Percentiles rank a stretch among this genome's conserved stretches.
Evolutionary conservation across 495 filamentous ascomycete genomes (phyloP).

Genomic region (Penicillium subrubescens): DNA sequence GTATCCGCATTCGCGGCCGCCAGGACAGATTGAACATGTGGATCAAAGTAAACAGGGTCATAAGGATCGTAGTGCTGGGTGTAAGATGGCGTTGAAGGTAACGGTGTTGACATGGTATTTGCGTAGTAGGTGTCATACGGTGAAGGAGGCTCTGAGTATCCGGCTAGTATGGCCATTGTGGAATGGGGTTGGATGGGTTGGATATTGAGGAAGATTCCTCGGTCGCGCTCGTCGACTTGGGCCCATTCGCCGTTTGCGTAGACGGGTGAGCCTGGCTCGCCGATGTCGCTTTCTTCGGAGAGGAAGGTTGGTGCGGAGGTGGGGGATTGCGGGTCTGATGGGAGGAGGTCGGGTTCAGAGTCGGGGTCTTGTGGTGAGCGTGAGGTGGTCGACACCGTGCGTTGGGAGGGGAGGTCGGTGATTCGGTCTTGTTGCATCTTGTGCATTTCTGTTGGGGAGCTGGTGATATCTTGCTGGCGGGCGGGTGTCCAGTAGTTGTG

Average conservation of each 20-base stretch:
- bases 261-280: constrained; percentile 42
- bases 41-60: constrained; percentile 28
- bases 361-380: constrained; percentile 27
- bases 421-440: constrained; percentile 21
- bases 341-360: constrained; percentile 13
- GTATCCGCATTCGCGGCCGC: constrained; percentile 33
- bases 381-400: constrained; percentile 35
- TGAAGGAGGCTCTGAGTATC: constrained; percentile 2
- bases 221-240: constrained; percentile 30
- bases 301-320: constrained; percentile 28
- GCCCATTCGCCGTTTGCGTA: constrained; percentile 36
- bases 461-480: constrained; percentile 12
- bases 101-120: constrained; percentile 18
- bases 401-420: constrained; percentile 22
- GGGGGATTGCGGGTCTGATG: constrained; percentile 19
- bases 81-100: constrained; percentile 6
- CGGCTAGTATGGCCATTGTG: background rate
- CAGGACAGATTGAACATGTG: constrained; percentile 33
- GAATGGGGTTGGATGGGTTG: constrained; percentile 3
- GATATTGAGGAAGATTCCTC: constrained; percentile 26
- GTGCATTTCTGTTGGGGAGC: constrained; percentile 6
- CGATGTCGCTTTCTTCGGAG: constrained; percentile 34
- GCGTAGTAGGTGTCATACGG: constrained; percentile 20
- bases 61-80: constrained; percentile 21
- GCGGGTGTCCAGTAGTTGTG: constrained; percentile 21